Evolutionary conservation across 768 basidiomycete species (phyloP), one percentile per base, ranked within the genome.

Genomic region (Sarcomyxa edulis): DNA sequence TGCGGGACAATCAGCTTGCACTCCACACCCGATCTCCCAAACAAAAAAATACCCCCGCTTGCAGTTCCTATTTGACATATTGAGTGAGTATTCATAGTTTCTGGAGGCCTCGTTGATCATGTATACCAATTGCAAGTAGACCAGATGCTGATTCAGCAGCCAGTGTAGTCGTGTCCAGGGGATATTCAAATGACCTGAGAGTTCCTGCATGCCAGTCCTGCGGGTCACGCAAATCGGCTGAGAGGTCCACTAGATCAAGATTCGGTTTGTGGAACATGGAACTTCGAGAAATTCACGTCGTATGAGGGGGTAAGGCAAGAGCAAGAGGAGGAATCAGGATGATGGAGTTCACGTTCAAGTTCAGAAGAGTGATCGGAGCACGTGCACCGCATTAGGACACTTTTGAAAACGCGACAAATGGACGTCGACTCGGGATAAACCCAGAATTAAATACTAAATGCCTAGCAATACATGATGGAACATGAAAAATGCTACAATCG

Each of bases 1-100:
- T 76, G 64, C 7, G 72, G 71, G 8, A 81, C 50, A 11, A 50
- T 52, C 22, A 84, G 51, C 37, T 56, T 70, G 30, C 57, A 57
- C 36, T 78, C 68, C 9, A 90, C 84, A 3, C 81, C 76, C 3
- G 81, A 72, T 5, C 74, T 68, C 2, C 91, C 92, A 46, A 79
- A 74, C 18, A 92, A 47, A 40, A 80, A 67, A 23, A 93, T 68
- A 1, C 54, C 40, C 0, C 91, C 89, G n/a, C 58, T 52, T 4
- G 69, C 55, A 0, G 86, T 88, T 2, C 84, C 89, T 83, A 20
- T n/a, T n/a, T n/a, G n/a, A n/a, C n/a, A n/a, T n/a, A n/a, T n/a
- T n/a, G n/a, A n/a, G n/a, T n/a, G n/a, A n/a, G n/a, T n/a, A n/a
- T n/a, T n/a, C n/a, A n/a, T n/a, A n/a, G n/a, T n/a, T n/a, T n/a